Percentiles rank a stretch among this genome's conserved stretches.
Evolutionary conservation across 257 asterid genomes (phyloP).

Genomic region (Ehretia macrophylla): DNA sequence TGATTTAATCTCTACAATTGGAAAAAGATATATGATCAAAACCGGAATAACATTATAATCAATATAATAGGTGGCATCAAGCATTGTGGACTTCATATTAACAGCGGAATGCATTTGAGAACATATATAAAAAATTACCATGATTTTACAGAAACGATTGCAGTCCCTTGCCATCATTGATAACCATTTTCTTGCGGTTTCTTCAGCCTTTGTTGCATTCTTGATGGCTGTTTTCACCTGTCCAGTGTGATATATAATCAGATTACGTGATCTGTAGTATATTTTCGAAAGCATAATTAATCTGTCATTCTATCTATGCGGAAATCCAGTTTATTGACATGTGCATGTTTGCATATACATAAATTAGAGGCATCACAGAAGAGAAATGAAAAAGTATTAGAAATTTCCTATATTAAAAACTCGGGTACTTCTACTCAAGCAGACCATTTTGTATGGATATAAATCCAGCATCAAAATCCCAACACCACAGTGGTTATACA

Average conservation of each 20-base stretch:
- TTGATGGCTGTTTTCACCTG: constrained; percentile 69
- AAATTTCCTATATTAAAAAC: too few relatives aligned
- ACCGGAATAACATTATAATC: constrained; percentile 7
- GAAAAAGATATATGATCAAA: constrained; percentile 2
- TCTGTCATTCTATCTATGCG: too few relatives aligned
- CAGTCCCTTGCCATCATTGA: constrained; percentile 85
- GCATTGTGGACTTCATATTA: not conserved
- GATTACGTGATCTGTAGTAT: not conserved
- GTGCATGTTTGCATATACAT: too few relatives aligned
- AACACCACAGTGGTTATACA: too few relatives aligned
- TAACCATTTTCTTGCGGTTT: constrained; percentile 63
- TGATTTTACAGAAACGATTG: constrained; percentile 89
- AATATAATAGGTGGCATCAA: not conserved
- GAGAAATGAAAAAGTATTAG: too few relatives aligned
- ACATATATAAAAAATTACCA: constrained; percentile 51
- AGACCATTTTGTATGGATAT: too few relatives aligned
- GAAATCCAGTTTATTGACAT: too few relatives aligned
- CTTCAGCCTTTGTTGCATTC: constrained; percentile 61
- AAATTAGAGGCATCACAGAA: too few relatives aligned
- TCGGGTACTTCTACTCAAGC: too few relatives aligned
- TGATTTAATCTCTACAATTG: constrained; percentile 53
- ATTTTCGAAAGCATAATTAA: too few relatives aligned
- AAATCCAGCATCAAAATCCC: too few relatives aligned
- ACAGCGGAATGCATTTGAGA: not conserved
- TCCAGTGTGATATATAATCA: constrained; percentile 7